Conservation (phyloP, 2,329 filamentous ascomycete species). For the Capronia americana region DNA sequence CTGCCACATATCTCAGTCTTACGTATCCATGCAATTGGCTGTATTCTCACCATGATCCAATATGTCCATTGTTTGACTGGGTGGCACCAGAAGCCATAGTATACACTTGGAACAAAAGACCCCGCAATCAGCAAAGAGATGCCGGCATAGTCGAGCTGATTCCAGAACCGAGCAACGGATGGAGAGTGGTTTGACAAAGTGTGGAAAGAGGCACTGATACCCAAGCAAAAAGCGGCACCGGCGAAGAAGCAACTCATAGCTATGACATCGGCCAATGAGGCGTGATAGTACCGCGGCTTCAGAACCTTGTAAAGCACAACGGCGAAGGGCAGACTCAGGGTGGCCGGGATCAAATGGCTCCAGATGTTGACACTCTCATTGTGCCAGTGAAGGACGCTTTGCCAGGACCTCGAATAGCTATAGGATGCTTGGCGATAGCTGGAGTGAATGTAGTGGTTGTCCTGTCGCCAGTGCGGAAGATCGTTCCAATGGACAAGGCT, state of each 20-base stretch:
- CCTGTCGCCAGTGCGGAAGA: conserved; percentile 61
- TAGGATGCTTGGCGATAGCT: conserved; percentile 70
- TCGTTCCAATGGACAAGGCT: conserved; percentile 55
- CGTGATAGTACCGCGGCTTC: conserved; percentile 69
- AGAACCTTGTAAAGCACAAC: conserved; percentile 65
- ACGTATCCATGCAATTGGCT: background rate
- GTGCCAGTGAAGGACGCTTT: conserved; percentile 68
- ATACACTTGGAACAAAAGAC: conserved; percentile 85
- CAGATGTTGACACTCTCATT: conserved; percentile 77
- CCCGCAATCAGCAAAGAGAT: conserved; percentile 93
- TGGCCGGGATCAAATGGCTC: conserved; percentile 71
- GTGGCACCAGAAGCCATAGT: conserved; percentile 81
- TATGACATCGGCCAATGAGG: conserved; percentile 67
- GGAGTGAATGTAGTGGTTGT: conserved; percentile 72
- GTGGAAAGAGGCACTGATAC: conserved; percentile 86
- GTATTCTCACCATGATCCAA: conserved; percentile 70
- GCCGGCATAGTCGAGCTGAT: conserved; percentile 92
- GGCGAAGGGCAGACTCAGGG: conserved; percentile 49
- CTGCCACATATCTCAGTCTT: conserved; percentile 52
- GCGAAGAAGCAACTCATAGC: conserved; percentile 80
- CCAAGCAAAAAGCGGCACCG: conserved; percentile 74
- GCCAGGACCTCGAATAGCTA: conserved; percentile 65
- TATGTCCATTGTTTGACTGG: conserved; percentile 72
- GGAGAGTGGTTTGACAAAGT: conserved; percentile 84
- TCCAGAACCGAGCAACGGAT: conserved; percentile 78